Evolutionary conservation across 257 asterid species (phyloP), one percentile per base, ranked within the genome.

Genomic region (Nicotiana benthamiana): DNA sequence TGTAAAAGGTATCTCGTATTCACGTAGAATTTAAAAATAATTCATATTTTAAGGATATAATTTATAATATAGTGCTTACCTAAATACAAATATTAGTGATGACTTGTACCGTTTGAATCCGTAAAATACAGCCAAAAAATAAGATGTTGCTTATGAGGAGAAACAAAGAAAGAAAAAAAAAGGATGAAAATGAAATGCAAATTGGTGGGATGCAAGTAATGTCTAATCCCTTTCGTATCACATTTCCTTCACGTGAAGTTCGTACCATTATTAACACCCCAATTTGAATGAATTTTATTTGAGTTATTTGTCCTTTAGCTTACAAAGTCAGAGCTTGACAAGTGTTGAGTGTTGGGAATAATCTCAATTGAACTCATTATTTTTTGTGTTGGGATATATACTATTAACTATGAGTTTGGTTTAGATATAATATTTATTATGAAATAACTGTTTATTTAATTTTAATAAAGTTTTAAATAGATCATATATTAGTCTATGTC

Each of bases 191-290:
- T 0, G 64, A 51, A 8, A 56, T 27, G 54, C 27, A 59, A 30
- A 28, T 20, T 56, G 26, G 77, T 72, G 78, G 75, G 40, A 86
- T 66, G 75, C 79, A 68, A 64, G 56, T n/a, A 46, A 17, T 51
- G 86, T 77, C 82, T 32, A 74, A 26, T 86, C 91, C 84, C 83
- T 82, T 67, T 86, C 85, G 59, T 63, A 77, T 57, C 87, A 81
- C 85, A 61, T 82, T 67, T 83, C 24, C 40, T 60, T 72, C 93
- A 90, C 90, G 91, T 88, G 90, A 87, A 85, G n/a, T 18, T 6
- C 65, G 83, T 64, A 81, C 86, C 79, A 62, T 51, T 57, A 53
- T 80, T 67, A 83, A 59, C 80, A 66, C 36, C 53, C 32, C 56
- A 8, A n/a, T n/a, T n/a, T n/a, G n/a, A 13, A 20, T 12, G 3